A percentile compares a stretch with the other conserved stretches of the same genome.
Conservation (phyloP, 345 rosid genomes). For the Iberis pinnata region DNA sequence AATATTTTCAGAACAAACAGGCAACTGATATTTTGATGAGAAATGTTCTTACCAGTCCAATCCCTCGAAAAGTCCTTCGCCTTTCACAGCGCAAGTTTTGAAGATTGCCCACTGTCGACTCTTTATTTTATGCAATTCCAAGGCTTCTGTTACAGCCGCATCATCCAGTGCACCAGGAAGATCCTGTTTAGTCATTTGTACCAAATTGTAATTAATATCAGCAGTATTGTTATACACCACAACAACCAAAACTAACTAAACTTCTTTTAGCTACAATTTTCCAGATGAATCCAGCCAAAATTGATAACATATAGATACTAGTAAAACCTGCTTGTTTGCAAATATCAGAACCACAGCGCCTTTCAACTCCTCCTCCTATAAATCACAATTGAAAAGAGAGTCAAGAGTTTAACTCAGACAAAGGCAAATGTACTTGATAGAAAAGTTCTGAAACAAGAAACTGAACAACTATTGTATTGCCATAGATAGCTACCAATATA, state of each 20-base stretch:
- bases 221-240: too few species aligned
- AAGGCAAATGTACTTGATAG: background rate
- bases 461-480: background rate
- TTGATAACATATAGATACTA: too few species aligned
- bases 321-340: conserved; percentile 61
- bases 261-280: too few species aligned
- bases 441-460: conserved; percentile 5
- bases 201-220: too few species aligned
- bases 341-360: conserved; percentile 49
- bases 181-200: conserved; percentile 33
- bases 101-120: conserved; percentile 59
- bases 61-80: conserved; percentile 63
- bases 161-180: conserved; percentile 63
- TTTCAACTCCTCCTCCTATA: conserved; percentile 49
- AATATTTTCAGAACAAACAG: background rate
- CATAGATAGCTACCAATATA: background rate
- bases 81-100: conserved; percentile 57
- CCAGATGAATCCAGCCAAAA: too few species aligned
- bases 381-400: conserved; percentile 1
- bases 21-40: background rate
- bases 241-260: too few species aligned
- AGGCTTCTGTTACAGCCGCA: conserved; percentile 52
- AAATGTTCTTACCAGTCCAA: conserved; percentile 43
- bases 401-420: background rate
- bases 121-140: conserved; percentile 59